Base-by-base conservation (phyloP, 2,329 filamentous ascomycete genomes). In the Clonostachys solani region DNA sequence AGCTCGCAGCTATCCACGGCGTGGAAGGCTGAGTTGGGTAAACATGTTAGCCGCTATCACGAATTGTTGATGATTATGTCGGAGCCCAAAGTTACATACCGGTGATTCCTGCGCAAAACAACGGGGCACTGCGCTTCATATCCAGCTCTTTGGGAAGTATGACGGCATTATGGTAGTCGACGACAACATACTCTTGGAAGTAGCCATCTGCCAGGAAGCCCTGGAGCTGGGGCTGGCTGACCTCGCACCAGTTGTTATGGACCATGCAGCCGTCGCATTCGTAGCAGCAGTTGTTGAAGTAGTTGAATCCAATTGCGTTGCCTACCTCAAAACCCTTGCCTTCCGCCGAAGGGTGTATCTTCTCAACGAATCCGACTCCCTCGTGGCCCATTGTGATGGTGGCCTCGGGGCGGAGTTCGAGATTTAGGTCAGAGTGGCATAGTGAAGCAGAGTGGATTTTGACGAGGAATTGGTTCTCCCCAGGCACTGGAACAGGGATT, bases 91-190 rank as follows among this genome's bases (percentile, higher is more conserved):
- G 18, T 15, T 3, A 40, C 44, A 15, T 36, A 46, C 33, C 65
- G 1, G 74, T 77, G 44, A 77, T 68, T 2, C 74, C 74, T 2
- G 75, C 74, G 51, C 75, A 77, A 53, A 78, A 74, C 6, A 78
- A 43, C 52, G 15, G 73, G 68, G 34, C 72, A 63, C 5, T 63
- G 59, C 15, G 52, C 60, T 41, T 59, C 35, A 66, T 55, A 17
- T 71, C 68, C 4, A 75, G 57, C 40, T 65, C 49, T 40, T 49
- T 46, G 35, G 47, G 47, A 13, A 51, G 40, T 23, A 51, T 59
- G 6, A 71, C 60, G 0, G 67, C 67, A 55, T 71, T 73, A 52
- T 67, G 67, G 55, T 66, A 69, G 51, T 75, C 71, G 7, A 72
- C 67, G 1, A 71, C 56, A 2, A 66, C 66, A 53, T 76, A 76